phyloP scores from a whole-genome alignment of 257 asterid species.

The Cordia subcordata region DNA sequence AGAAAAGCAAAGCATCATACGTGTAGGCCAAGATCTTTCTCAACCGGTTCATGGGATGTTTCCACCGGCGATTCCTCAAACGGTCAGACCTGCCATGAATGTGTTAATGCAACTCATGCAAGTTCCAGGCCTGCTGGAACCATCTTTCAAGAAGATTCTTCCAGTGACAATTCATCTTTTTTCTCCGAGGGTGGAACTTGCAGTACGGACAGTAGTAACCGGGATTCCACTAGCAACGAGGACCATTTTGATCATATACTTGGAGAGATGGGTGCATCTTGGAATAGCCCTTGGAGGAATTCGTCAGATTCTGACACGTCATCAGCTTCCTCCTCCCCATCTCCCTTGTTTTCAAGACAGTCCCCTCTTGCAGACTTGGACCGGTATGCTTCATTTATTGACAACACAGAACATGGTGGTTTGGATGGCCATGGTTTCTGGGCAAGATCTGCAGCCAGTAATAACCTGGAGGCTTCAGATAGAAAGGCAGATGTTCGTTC shows the following conservation, averaged over 20 bases:
- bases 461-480: constrained; percentile 9
- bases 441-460: constrained; percentile 18
- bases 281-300: constrained; percentile 23
- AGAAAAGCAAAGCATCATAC: constrained; percentile 21
- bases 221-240: constrained; percentile 46
- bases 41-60: constrained; percentile 31
- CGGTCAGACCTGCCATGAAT: constrained; percentile 19
- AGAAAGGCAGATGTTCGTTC: constrained; percentile 18
- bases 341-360: constrained; percentile 42
- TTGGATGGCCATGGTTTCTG: constrained; percentile 16
- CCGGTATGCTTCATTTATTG: constrained; percentile 32
- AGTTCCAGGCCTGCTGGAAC: constrained; percentile 16
- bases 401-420: constrained; percentile 21
- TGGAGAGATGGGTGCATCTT: constrained; percentile 26
- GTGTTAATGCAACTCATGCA: constrained; percentile 11
- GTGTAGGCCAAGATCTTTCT: constrained; percentile 29
- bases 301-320: constrained; percentile 59
- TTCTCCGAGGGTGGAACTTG: constrained; percentile 63
- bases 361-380: constrained; percentile 38
- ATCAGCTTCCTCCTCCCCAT: constrained; percentile 59
- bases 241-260: constrained; percentile 40
- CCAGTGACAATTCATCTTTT: constrained; percentile 50
- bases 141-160: constrained; percentile 30
- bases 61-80: constrained; percentile 8
- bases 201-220: constrained; percentile 63